These are phyloP conservation scores for Nannochloropsis salina DNA, from an alignment of 108 stramenopile species.

Conservation along the genomic window DNA sequence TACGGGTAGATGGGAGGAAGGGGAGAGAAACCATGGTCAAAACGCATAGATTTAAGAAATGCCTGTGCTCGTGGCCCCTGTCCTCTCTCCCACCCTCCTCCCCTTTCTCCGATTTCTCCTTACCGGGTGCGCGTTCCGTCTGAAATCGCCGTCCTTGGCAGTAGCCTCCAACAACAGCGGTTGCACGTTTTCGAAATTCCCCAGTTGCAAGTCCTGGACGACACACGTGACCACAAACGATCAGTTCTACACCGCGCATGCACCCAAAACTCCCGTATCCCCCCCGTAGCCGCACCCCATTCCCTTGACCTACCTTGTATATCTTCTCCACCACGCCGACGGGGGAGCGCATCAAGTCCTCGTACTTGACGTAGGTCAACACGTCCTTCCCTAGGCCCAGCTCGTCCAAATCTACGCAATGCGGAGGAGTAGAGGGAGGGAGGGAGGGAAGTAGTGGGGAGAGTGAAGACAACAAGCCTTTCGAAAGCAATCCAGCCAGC, in stretches of 20 bases:
- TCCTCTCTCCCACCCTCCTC: neutral
- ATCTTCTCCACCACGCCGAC: neutral
- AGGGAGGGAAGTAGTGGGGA: neutral
- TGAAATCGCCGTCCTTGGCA: neutral
- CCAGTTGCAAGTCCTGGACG: neutral
- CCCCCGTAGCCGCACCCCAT: neutral
- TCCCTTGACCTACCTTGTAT: neutral
- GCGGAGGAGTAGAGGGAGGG: neutral
- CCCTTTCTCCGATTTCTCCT: neutral
- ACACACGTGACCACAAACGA: too few species aligned
- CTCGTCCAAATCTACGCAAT: neutral
- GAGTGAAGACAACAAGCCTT: neutral
- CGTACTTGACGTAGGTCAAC: neutral
- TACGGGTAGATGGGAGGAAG: neutral
- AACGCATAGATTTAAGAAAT: too few species aligned
- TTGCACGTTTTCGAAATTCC: neutral
- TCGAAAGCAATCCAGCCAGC: neutral
- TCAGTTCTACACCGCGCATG: too few species aligned
- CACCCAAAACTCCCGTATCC: too few species aligned
- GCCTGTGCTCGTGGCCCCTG: neutral
- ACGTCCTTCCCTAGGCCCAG: neutral
- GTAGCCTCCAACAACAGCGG: neutral
- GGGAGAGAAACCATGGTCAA: neutral
- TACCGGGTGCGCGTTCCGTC: neutral
- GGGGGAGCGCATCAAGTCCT: neutral